Evolutionary conservation across 2,329 filamentous ascomycete genomes (phyloP).

Genomic region (Biscogniauxia marginata): DNA sequence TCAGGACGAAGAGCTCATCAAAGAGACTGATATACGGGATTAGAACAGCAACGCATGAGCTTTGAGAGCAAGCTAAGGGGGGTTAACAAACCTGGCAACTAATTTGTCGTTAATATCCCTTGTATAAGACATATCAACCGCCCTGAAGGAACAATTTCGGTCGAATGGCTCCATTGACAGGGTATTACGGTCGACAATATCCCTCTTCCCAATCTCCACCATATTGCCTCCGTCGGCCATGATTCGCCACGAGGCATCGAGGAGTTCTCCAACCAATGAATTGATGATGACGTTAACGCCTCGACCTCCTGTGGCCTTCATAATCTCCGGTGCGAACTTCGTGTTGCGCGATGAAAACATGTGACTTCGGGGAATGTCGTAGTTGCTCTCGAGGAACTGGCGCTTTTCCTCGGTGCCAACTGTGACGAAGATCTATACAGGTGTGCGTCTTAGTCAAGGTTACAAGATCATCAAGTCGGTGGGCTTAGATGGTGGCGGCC

Average conservation of each 20-base stretch:
- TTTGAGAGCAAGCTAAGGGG: neutral
- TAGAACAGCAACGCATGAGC: neutral
- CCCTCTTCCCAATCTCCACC: conserved; percentile 21
- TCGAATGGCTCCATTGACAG: conserved; percentile 24
- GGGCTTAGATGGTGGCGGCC: too few relatives aligned
- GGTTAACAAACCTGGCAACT: neutral
- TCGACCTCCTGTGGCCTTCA: conserved; percentile 21
- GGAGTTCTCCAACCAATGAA: conserved; percentile 18
- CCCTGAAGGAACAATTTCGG: conserved; percentile 18
- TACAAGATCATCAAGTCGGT: neutral
- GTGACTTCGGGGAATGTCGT: conserved; percentile 28
- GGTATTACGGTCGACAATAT: conserved; percentile 15
- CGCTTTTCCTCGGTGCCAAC: conserved; percentile 21
- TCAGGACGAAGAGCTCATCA: conserved; percentile 10
- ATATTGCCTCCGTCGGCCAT: conserved; percentile 19
- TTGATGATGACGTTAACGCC: conserved; percentile 26
- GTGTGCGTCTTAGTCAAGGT: too few relatives aligned
- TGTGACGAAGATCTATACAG: conserved; percentile 16
- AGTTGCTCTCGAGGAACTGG: conserved; percentile 27
- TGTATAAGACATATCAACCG: conserved; percentile 15
- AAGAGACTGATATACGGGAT: conserved; percentile 1
- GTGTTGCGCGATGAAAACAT: conserved; percentile 34
- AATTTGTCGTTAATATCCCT: neutral
- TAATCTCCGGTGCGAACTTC: conserved; percentile 29
- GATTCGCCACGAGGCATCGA: conserved; percentile 17